These are phyloP conservation scores for Leishmania braziliensis DNA, from an alignment of 208 protist genomes.

Conservation along the genomic window DNA sequence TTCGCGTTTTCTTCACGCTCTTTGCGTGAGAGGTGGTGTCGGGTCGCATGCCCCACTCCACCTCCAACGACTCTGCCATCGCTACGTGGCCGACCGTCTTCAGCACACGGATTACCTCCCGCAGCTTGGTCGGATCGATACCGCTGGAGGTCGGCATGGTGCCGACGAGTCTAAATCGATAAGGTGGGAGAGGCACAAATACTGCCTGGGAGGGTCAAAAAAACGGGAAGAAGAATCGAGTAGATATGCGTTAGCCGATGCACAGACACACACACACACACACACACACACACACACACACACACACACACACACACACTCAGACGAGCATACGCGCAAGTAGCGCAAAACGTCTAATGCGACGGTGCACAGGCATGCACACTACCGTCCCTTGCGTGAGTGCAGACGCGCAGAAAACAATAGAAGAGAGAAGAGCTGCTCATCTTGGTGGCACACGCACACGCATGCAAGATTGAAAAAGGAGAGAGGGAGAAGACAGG, in stretches of 20 bases:
- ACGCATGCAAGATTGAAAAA: neutral
- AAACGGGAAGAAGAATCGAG: neutral
- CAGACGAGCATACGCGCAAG: neutral
- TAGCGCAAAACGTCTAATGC: neutral
- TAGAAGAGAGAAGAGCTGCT: neutral
- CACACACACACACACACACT: neutral
- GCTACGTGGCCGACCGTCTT: slow-evolving; percentile 20
- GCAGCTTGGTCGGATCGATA: slow-evolving; percentile 27
- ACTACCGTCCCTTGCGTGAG: neutral
- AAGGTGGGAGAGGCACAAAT: neutral
- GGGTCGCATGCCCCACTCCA: slow-evolving; percentile 28
- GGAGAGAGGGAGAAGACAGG: neutral
- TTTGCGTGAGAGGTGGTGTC: slow-evolving; percentile 9
- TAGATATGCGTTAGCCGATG: neutral
- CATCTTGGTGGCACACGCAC: neutral
- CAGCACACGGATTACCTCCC: slow-evolving; percentile 31
- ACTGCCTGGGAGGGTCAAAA: neutral
- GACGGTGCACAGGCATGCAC: neutral
- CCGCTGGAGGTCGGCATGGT: slow-evolving; percentile 27
- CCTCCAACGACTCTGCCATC: slow-evolving; percentile 30
- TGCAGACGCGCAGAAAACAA: neutral
- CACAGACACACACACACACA: neutral
- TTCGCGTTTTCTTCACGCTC: slow-evolving; percentile 21
- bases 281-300: neutral
- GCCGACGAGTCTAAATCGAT: neutral